Conservation (phyloP, 192 early-diverging fungal species). For the Backusella westeae region DNA sequence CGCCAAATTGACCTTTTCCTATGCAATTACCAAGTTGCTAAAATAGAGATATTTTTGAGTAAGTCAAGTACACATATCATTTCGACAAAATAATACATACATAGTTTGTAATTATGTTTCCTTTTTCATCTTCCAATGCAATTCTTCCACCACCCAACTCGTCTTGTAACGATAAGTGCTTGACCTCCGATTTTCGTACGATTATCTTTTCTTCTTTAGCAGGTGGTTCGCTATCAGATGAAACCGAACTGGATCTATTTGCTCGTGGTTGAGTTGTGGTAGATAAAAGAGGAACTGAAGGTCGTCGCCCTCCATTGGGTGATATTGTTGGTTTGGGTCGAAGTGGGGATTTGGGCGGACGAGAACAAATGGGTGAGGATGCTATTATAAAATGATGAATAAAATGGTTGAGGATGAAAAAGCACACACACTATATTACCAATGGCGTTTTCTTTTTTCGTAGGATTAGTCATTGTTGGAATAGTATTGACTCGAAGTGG, state of each 20-base stretch:
- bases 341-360: background rate
- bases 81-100: background rate
- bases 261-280: background rate
- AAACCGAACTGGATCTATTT: conserved; percentile 11
- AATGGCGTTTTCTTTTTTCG: background rate
- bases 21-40: conserved; percentile 86
- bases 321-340: background rate
- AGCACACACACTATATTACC: background rate
- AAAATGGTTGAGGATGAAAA: background rate
- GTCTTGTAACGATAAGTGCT: background rate
- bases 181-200: background rate
- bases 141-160: background rate
- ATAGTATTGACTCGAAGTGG: background rate
- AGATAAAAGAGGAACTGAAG: background rate
- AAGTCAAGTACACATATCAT: background rate
- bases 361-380: background rate
- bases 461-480: background rate
- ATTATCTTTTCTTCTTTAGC: background rate
- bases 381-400: no score
- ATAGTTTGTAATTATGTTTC: background rate
- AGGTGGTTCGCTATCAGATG: conserved; percentile 6
- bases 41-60: background rate
- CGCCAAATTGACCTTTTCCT: conserved; percentile 86
- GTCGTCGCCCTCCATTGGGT: background rate
- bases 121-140: background rate